A percentile compares a stretch with the other conserved stretches of the same genome.
These are phyloP conservation scores for Fusarium cyanostomum DNA, from an alignment of 2,329 filamentous ascomycete genomes.

Conservation along the genomic window DNA sequence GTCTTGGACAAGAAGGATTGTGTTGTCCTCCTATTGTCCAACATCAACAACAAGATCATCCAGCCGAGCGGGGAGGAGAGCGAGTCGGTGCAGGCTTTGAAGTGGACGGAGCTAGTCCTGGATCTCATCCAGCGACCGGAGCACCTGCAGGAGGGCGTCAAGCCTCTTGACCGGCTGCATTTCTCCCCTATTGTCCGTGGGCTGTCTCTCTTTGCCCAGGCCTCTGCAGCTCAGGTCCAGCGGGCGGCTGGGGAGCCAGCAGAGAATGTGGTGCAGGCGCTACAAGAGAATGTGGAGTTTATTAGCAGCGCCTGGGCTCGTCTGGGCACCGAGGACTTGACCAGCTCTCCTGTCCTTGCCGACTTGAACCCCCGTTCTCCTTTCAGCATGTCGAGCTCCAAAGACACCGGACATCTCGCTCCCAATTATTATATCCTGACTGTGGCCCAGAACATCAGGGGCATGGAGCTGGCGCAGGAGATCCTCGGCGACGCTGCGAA, in stretches of 20 bases:
- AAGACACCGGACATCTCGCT: constrained; percentile 28
- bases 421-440: constrained; percentile 42
- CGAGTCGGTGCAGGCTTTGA: constrained; percentile 54
- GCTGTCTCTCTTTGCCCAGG: constrained; percentile 44
- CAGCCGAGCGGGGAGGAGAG: constrained; percentile 31
- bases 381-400: constrained; percentile 1
- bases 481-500: constrained; percentile 48
- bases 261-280: constrained; percentile 38
- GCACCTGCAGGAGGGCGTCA: constrained; percentile 45
- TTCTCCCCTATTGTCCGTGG: constrained; percentile 45
- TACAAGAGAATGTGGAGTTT: constrained; percentile 45
- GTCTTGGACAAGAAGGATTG: constrained; percentile 53
- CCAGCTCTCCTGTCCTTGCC: constrained; percentile 36
- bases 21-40: constrained; percentile 44
- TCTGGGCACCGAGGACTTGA: constrained; percentile 28
- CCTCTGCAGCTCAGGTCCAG: constrained; percentile 41
- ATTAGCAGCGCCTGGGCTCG: constrained; percentile 43
- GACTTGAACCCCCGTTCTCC: constrained; percentile 36
- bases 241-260: constrained; percentile 33
- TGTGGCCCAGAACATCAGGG: constrained; percentile 50
- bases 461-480: constrained; percentile 56
- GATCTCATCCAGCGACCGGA: constrained; percentile 58
- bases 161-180: constrained; percentile 35
- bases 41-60: constrained; percentile 52
- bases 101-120: constrained; percentile 58